Base-by-base conservation (phyloP, 2,329 filamentous ascomycete species). In the Hymenoscyphus fructigenus region DNA sequence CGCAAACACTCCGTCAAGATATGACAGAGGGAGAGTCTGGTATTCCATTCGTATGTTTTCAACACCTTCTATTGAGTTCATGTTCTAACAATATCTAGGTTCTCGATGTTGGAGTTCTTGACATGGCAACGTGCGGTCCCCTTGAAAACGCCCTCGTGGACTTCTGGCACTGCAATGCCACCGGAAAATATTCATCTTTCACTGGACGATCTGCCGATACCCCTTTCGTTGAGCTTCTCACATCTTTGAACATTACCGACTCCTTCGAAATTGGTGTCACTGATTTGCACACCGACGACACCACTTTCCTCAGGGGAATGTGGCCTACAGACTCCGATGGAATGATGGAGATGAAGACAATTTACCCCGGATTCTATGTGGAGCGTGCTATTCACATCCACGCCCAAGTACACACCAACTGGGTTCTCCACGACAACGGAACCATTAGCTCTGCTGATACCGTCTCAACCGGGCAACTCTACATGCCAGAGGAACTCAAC, bases 321-420 rank as follows among this genome's bases (percentile, higher is more conserved):
- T 77, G 78, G 66, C 69, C 75, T 56, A 80, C 78, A 57, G 74
- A 79, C 65, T 63, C 70, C 3, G 78, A 80, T 65, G 79, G 79
- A 41, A 76, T 79, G 5, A 78, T 74, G 15, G 75, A 77, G 65
- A 79, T 80, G 59, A 73, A 78, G 59, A 75, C 77, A 14, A 68
- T 79, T 59, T 79, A 80, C 74, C 79, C 79, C 12, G 78, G 79
- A 36, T 78, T 80, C 71, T 81, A 81, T 71, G 70, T 70, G 10
- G 72, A 74, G 34, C 79, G 82, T 12, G 76, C 81, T 5, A 79
- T 75, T 3, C 82, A 83, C 73, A 81, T 81, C 61, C 82, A 84
- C 61, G 72, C 83, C 58, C 75, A 83, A 66, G 78, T 79, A 2
- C 81, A 83, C 72, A 69, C 73, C 17, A 50, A 65, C 38, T 65